These are phyloP conservation scores for Theobroma grandiflorum DNA, from an alignment of 441 rosid genomes.

Conservation along the genomic window DNA sequence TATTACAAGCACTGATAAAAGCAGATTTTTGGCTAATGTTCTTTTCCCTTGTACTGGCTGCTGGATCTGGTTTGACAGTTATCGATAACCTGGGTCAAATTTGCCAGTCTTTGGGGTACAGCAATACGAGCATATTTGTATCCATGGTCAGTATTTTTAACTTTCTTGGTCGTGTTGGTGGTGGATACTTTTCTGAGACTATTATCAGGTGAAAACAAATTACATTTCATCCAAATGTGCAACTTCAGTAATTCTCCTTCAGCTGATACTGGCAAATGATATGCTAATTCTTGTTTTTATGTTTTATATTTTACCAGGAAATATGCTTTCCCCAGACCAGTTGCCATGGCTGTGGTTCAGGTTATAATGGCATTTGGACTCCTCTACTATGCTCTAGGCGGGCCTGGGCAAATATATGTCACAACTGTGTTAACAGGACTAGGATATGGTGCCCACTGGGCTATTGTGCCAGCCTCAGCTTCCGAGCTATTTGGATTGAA, in stretches of 20 bases:
- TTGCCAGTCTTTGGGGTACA: conserved; percentile 55
- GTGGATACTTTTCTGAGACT: conserved; percentile 64
- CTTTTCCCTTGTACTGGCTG: conserved; percentile 56
- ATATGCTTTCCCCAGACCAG: conserved; percentile 54
- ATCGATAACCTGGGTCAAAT: conserved; percentile 77
- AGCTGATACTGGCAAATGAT: not conserved
- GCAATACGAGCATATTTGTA: conserved; percentile 51
- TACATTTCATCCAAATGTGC: not conserved
- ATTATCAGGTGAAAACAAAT: conserved; percentile 45
- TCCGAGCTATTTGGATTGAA: conserved; percentile 66
- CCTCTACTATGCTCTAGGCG: conserved; percentile 55
- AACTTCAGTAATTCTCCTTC: not conserved
- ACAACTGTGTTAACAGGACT: conserved; percentile 60
- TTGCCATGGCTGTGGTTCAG: conserved; percentile 62
- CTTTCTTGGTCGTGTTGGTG: conserved; percentile 69
- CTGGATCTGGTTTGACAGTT: conserved; percentile 67
- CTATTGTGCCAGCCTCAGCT: conserved; percentile 57
- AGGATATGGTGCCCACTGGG: conserved; percentile 71
- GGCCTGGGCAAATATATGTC: conserved; percentile 58
- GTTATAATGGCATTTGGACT: conserved; percentile 59
- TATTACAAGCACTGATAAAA: conserved; percentile 59
- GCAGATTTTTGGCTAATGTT: conserved; percentile 69
- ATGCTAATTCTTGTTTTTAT: conserved; percentile 15
- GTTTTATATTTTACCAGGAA: conserved; percentile 41
- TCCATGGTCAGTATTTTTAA: conserved; percentile 72